Evolutionary conservation across 345 rosid species (phyloP), one percentile per base, ranked within the genome.

Genomic region (Lepidium didymum): DNA sequence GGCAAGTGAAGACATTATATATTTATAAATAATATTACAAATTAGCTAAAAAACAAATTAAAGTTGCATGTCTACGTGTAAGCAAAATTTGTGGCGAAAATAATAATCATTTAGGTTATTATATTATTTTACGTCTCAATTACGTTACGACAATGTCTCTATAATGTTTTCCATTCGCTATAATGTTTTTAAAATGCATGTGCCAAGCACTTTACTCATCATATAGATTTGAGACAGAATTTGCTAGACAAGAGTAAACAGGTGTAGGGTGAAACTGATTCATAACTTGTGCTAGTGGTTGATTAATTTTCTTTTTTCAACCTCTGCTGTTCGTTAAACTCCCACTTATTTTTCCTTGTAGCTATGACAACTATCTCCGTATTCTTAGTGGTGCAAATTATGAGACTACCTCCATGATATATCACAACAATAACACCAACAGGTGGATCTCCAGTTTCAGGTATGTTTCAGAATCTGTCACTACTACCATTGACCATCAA

Each of bases 401-500:
- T 57, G 86, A 78, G 64, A 78, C 81, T 44, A 21, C 67, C 43
- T 57, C 73, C 47, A 75, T 70, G 83, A 69, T 87, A 72, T 55
- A 47, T 70, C 97, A 93, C 65, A 16, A 75, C 21, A 93, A 90
- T 77, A 68, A 29, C 44, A 87, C 96, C 3, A 85, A 83, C 66
- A 75, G 89, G 46, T 87, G 89, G 92, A 70, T 88, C 56, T 82
- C 94, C 50, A 38, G 70, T 63, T 88, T 93, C 82, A 93, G 86
- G 90, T 86, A 79, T 36, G 76, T 44, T 75, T 46, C 52, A 61
- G 33, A 27, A 70, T 51, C 57, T 69, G 59, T 38, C 42, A 29
- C 52, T 31, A 31, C 10, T 42, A 8, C 13, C 36, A 13, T 43
- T 43, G 47, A 68, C 42, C 33, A 67, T 18, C 3, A 8, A 57